These are phyloP conservation scores for Camelina hispida DNA, from an alignment of 345 rosid species.

Conservation along the genomic window DNA sequence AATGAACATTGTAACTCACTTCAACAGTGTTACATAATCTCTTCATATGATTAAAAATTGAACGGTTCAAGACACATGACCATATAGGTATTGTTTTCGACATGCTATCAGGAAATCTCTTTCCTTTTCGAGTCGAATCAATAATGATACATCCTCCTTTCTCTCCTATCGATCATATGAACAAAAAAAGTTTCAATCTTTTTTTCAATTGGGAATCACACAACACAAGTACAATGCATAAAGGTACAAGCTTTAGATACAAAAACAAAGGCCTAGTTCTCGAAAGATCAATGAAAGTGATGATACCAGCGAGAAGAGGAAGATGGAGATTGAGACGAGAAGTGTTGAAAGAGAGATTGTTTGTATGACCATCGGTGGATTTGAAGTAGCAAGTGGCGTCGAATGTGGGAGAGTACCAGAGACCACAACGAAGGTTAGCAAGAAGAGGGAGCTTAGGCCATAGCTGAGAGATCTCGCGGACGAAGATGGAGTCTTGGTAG, in stretches of 20 bases:
- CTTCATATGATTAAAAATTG: slow-evolving; percentile 51
- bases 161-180: slow-evolving; percentile 59
- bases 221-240: slow-evolving; percentile 2
- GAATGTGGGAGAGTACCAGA: slow-evolving; percentile 80
- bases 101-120: slow-evolving; percentile 95
- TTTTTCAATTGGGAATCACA: neutral
- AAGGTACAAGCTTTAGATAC: slow-evolving; percentile 3
- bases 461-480: slow-evolving; percentile 77
- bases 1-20: slow-evolving; percentile 50
- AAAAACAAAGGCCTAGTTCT: neutral
- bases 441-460: slow-evolving; percentile 88
- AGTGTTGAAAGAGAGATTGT: slow-evolving; percentile 82
- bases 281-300: neutral
- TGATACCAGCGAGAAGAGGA: slow-evolving; percentile 69
- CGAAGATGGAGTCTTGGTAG: slow-evolving; percentile 82
- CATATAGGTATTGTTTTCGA: slow-evolving; percentile 96
- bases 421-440: slow-evolving; percentile 94
- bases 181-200: neutral
- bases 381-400: slow-evolving; percentile 87
- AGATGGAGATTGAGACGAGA: slow-evolving; percentile 90
- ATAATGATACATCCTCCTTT: slow-evolving; percentile 87
- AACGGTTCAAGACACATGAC: slow-evolving; percentile 82
- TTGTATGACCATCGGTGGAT: slow-evolving; percentile 96
- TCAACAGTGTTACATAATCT: slow-evolving; percentile 41
- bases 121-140: slow-evolving; percentile 90